Conservation (phyloP, 1,139 yeast genomes). For the Debaryomycetaceae sp. region DNA sequence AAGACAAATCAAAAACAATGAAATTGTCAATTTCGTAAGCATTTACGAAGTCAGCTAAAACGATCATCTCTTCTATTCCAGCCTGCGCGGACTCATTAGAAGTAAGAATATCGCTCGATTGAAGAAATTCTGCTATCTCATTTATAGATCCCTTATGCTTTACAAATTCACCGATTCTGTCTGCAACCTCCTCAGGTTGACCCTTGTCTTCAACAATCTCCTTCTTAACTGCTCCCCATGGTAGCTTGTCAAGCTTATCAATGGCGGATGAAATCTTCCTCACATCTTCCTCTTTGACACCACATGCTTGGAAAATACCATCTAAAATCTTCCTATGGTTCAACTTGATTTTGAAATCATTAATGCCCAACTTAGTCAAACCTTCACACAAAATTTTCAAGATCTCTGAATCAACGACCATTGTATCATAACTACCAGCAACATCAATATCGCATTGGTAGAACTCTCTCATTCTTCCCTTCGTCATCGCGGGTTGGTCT, state of each 20-base stretch:
- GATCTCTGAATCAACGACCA: slow-evolving; percentile 96
- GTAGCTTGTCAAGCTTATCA: slow-evolving; percentile 89
- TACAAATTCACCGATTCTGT: slow-evolving; percentile 86
- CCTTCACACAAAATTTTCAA: slow-evolving; percentile 82
- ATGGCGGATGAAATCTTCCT: slow-evolving; percentile 93
- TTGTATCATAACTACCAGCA: slow-evolving; percentile 86
- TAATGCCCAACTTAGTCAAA: slow-evolving; percentile 74
- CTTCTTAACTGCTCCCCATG: slow-evolving; percentile 90
- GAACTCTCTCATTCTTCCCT: slow-evolving; percentile 98
- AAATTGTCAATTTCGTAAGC: slow-evolving; percentile 67
- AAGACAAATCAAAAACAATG: slow-evolving; percentile 83
- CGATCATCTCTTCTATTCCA: slow-evolving; percentile 79
- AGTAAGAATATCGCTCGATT: slow-evolving; percentile 53
- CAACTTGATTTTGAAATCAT: slow-evolving; percentile 83
- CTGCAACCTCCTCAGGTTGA: slow-evolving; percentile 89
- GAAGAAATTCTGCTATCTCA: slow-evolving; percentile 60
- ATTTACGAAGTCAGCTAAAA: slow-evolving; percentile 70
- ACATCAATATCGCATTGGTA: slow-evolving; percentile 97
- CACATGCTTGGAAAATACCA: slow-evolving; percentile 93
- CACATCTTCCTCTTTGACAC: slow-evolving; percentile 90
- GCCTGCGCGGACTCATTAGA: slow-evolving; percentile 67
- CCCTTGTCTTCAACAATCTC: slow-evolving; percentile 91
- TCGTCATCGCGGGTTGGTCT: slow-evolving; percentile 99
- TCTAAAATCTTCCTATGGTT: slow-evolving; percentile 95
- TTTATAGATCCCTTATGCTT: slow-evolving; percentile 73